Evolutionary conservation across 306 rosid species (phyloP), one percentile per base, ranked within the genome.

Genomic region (Fragaria vesca): DNA sequence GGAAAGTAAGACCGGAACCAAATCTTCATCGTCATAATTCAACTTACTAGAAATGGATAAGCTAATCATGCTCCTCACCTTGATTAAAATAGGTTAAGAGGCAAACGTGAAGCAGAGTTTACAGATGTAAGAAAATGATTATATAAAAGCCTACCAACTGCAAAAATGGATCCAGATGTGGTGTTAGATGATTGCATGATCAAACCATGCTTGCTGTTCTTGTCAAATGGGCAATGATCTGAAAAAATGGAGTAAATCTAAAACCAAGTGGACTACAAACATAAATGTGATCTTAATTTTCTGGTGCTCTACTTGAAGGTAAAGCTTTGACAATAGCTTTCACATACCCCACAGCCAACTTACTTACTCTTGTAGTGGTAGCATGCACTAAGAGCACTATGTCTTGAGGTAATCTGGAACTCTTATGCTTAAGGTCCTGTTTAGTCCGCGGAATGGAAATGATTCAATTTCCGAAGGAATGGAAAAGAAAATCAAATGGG

Each of bases 201-300:
- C 30, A 83, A 55, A 72, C 42, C 90, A 81, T 74, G 88, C 80
- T 32, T 26, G 69, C 42, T 75, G 10, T 69, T 69, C 76, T 52
- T 76, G 77, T 79, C 79, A 34, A 65, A 76, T 32, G 43, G 26
- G 66, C 67, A 71, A 74, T 57, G 36, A 30, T 46, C 77, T 42
- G 81, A 81, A 66, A 77, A 77, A 60, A 70, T 74, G 82, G 75
- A 80, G 81, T 68, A 43, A 66, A 78, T 30, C 38, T 60, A 17
- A 50, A 74, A 40, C 84, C 83, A 85, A 85, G 89, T 85, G 86
- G 83, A 9, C 67, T 71, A 42, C 73, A 73, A 36, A 77, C 86
- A 82, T 75, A 82, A 76, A 36, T 66, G 82, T 28, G 66, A 82
- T 58, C 83, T 69, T 74, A 79, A 80, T 65, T 80, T 61, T 47